These are phyloP conservation scores for Hemileccinum impolitum DNA, from an alignment of 768 basidiomycete genomes.

Conservation along the genomic window DNA sequence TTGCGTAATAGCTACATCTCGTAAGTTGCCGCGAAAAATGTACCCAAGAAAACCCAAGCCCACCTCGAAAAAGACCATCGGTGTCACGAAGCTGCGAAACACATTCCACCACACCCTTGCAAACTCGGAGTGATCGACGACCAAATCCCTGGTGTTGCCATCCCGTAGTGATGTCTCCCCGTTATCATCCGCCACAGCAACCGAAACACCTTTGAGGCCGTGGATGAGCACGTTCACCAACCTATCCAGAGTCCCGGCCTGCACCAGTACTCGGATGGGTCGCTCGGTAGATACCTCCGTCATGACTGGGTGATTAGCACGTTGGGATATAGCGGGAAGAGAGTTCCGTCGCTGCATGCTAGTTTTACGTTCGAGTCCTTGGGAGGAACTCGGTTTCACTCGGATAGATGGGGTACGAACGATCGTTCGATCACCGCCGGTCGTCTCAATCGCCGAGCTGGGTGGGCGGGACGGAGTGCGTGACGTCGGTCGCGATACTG, in stretches of 20 bases:
- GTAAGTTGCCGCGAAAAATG: slow-evolving; percentile 1
- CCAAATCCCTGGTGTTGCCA: slow-evolving; percentile 67
- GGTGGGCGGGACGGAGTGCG: slow-evolving; percentile 67
- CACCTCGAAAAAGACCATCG: slow-evolving; percentile 83
- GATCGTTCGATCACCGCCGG: slow-evolving; percentile 39
- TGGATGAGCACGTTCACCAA: slow-evolving; percentile 75
- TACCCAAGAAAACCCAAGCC: slow-evolving; percentile 11
- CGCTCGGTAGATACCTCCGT: slow-evolving; percentile 66
- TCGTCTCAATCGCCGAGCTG: slow-evolving; percentile 52
- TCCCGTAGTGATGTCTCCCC: slow-evolving; percentile 79
- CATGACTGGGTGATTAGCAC: slow-evolving; percentile 52
- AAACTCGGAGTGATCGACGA: slow-evolving; percentile 73
- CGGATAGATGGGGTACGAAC: slow-evolving; percentile 72
- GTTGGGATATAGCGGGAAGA: slow-evolving; percentile 69
- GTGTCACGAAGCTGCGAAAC: slow-evolving; percentile 79
- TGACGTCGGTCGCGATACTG: slow-evolving; percentile 55
- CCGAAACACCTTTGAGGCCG: slow-evolving; percentile 72
- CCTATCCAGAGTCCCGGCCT: slow-evolving; percentile 73
- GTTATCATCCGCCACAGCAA: slow-evolving; percentile 82
- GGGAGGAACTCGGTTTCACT: slow-evolving; percentile 66
- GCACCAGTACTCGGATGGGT: slow-evolving; percentile 71
- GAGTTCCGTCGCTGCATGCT: slow-evolving; percentile 75
- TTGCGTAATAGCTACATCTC: slow-evolving; percentile 64
- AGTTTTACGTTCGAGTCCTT: slow-evolving; percentile 71
- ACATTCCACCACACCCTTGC: slow-evolving; percentile 78